Conservation (phyloP, 2,329 filamentous ascomycete species). For the Claviceps cyperi region DNA sequence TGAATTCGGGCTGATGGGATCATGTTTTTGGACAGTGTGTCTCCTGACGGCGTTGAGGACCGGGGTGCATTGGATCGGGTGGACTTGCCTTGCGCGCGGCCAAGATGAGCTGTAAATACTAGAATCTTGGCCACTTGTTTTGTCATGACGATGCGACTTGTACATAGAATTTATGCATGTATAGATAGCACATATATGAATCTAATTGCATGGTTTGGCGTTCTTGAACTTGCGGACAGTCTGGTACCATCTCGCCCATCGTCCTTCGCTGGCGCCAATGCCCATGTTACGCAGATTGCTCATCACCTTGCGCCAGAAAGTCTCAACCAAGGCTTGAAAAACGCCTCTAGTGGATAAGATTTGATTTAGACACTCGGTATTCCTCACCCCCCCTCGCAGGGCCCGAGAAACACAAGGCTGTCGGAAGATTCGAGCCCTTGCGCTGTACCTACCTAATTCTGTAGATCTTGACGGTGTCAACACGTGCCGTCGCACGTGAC, state of each 20-base stretch:
- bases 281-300: too few relatives aligned
- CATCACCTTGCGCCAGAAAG: too few relatives aligned
- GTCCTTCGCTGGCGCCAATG: too few relatives aligned
- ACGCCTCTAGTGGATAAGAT: too few relatives aligned
- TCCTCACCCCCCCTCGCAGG: too few relatives aligned
- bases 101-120: not conserved
- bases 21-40: constrained; percentile 7
- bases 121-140: not conserved
- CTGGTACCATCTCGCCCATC: too few relatives aligned
- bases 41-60: too few relatives aligned
- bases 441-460: not conserved
- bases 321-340: too few relatives aligned
- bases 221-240: not conserved
- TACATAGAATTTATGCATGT: not conserved
- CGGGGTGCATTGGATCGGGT: not conserved
- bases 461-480: not conserved
- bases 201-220: not conserved
- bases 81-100: not conserved
- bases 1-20: constrained; percentile 4
- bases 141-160: not conserved
- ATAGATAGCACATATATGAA: not conserved
- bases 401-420: too few relatives aligned
- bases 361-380: too few relatives aligned
- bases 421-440: too few relatives aligned
- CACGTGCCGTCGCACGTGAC: not conserved